These are phyloP conservation scores for Boletellus sp. DNA, from an alignment of 768 basidiomycete genomes.

Conservation along the genomic window DNA sequence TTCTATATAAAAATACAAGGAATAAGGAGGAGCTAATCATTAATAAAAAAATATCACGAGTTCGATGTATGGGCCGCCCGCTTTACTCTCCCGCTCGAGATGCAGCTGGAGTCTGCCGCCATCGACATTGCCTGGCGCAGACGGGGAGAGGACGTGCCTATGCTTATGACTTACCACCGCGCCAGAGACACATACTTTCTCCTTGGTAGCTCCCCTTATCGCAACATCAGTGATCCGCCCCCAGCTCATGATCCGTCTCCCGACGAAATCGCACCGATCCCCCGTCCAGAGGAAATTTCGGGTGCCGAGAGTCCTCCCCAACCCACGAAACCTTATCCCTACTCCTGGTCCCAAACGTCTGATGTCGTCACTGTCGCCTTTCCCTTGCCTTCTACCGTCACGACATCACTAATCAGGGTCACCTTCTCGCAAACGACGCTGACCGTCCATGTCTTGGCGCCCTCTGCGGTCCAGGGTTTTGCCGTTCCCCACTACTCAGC, in stretches of 20 bases:
- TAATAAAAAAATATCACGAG: no score
- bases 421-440: constrained; percentile 62
- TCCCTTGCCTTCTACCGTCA: constrained; percentile 69
- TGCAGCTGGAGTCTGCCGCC: constrained; percentile 28
- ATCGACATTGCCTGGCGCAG: constrained; percentile 67
- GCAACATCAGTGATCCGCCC: constrained; percentile 33
- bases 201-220: constrained; percentile 57
- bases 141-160: constrained; percentile 67
- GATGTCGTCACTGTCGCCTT: constrained; percentile 84
- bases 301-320: constrained; percentile 34
- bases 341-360: constrained; percentile 88
- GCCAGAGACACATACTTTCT: constrained; percentile 49
- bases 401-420: constrained; percentile 62
- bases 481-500: constrained; percentile 57
- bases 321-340: constrained; percentile 63
- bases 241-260: constrained; percentile 49
- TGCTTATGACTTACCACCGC: constrained; percentile 48
- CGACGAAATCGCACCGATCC: constrained; percentile 69
- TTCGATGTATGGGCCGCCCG: constrained; percentile 68
- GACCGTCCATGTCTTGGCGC: constrained; percentile 54
- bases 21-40: no score
- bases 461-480: constrained; percentile 28
- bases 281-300: constrained; percentile 55
- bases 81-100: constrained; percentile 43
- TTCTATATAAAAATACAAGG: no score